A percentile compares a stretch with the other conserved stretches of the same genome.
Conservation (phyloP, 495 filamentous ascomycete species). For the Annulohypoxylon stygium region DNA sequence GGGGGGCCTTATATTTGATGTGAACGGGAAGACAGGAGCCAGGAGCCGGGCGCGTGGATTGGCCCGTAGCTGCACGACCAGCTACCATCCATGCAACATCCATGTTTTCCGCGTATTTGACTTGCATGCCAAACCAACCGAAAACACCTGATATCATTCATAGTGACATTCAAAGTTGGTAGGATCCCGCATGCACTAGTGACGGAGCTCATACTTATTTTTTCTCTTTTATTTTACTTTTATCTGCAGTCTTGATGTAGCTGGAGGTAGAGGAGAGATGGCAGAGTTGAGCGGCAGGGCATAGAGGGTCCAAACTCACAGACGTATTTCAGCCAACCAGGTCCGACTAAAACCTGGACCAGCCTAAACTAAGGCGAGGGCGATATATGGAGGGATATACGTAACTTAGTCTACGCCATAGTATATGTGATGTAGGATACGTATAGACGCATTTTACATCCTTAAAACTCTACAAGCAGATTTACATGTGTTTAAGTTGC, state of each 20-base stretch:
- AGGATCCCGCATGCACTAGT: not conserved
- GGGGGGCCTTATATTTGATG: not conserved
- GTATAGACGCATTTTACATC: not conserved
- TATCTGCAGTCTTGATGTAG: not conserved
- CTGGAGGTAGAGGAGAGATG: not conserved
- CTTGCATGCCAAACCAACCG: constrained; percentile 10
- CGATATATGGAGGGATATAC: not conserved
- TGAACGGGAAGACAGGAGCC: constrained; percentile 11
- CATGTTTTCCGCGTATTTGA: constrained; percentile 20
- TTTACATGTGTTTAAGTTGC: not conserved
- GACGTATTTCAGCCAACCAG: not conserved
- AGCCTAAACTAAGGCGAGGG: not conserved
- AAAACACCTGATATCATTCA: not conserved
- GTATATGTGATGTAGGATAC: constrained; percentile 1
- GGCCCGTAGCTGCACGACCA: constrained; percentile 24
- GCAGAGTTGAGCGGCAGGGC: not conserved
- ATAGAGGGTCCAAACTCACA: not conserved
- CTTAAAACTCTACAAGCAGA: not conserved
- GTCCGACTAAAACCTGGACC: not conserved
- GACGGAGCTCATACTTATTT: not conserved
- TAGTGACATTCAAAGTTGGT: constrained; percentile 6
- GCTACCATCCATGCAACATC: constrained; percentile 9
- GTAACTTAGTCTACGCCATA: not conserved
- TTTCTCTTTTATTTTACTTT: not conserved
- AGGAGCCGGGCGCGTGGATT: constrained; percentile 20